Conservation (phyloP, 331 rosid genomes). For the Quercus phellos region DNA sequence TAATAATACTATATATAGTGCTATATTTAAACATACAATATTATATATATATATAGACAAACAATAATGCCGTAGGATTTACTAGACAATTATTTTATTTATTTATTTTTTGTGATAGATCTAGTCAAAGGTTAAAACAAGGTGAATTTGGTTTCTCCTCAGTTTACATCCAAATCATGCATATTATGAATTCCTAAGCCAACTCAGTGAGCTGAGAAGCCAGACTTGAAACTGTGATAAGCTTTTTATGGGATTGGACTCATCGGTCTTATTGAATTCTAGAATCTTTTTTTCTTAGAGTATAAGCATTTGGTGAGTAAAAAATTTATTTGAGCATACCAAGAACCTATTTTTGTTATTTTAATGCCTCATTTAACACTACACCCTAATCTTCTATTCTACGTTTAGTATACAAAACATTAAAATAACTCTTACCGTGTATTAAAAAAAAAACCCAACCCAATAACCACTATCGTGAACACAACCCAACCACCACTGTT, state of each 20-base stretch:
- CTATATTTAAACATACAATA: neutral
- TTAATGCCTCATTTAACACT: no score
- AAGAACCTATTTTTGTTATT: no score
- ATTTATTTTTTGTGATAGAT: neutral
- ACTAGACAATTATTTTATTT: neutral
- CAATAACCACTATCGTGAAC: no score
- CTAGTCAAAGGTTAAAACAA: neutral
- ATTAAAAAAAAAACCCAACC: no score
- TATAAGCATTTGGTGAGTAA: no score
- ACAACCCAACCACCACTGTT: no score
- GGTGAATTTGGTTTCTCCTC: slow-evolving; percentile 2
- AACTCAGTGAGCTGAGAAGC: slow-evolving; percentile 6
- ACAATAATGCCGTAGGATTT: slow-evolving; percentile 15
- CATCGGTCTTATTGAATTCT: no score
- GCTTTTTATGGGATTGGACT: neutral
- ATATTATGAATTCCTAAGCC: slow-evolving; percentile 10
- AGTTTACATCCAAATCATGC: neutral
- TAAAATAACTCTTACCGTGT: no score
- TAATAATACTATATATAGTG: neutral
- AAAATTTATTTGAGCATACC: no score
- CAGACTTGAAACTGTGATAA: neutral
- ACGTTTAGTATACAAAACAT: no score
- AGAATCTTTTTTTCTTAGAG: no score
- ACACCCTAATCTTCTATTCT: no score
- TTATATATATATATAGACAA: neutral